Conservation (phyloP, 495 filamentous ascomycete species). For the Xylaria intraflava region DNA sequence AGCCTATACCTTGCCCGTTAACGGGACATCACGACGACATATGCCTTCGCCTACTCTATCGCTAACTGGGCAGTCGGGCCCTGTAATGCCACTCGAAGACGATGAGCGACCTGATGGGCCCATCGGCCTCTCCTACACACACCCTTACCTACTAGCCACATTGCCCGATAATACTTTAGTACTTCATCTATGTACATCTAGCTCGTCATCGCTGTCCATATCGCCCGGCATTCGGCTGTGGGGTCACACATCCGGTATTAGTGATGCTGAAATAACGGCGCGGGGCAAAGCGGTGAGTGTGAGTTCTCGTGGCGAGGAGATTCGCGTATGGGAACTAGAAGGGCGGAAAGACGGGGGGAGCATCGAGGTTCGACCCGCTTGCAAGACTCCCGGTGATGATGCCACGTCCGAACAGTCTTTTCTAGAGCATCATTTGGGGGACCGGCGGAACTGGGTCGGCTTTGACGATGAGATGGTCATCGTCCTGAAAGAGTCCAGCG, state of each 20-base stretch:
- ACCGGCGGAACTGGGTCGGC: constrained; percentile 61
- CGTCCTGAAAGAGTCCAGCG: constrained; percentile 62
- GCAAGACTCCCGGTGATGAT: constrained; percentile 20
- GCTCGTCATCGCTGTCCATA: constrained; percentile 57
- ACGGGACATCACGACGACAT: constrained; percentile 32
- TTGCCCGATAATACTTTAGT: constrained; percentile 90
- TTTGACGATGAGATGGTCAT: constrained; percentile 95
- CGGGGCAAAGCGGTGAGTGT: constrained; percentile 89
- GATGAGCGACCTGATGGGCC: constrained; percentile 36
- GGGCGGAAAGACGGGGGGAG: constrained; percentile 48
- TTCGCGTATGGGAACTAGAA: constrained; percentile 93
- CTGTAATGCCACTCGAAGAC: background rate
- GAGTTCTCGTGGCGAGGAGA: constrained; percentile 71
- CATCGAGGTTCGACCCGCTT: constrained; percentile 38
- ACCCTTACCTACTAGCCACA: constrained; percentile 85
- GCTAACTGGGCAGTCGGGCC: constrained; percentile 11
- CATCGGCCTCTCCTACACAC: constrained; percentile 75
- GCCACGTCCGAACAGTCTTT: constrained; percentile 3
- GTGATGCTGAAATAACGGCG: constrained; percentile 75
- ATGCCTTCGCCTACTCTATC: constrained; percentile 22
- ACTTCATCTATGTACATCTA: constrained; percentile 77
- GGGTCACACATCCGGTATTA: constrained; percentile 92
- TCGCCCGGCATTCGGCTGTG: constrained; percentile 72
- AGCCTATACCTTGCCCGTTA: constrained; percentile 36
- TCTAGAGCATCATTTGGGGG: constrained; percentile 19